Base-by-base conservation (phyloP, 2,329 filamentous ascomycete species). In the Arachnomyces sp. region DNA sequence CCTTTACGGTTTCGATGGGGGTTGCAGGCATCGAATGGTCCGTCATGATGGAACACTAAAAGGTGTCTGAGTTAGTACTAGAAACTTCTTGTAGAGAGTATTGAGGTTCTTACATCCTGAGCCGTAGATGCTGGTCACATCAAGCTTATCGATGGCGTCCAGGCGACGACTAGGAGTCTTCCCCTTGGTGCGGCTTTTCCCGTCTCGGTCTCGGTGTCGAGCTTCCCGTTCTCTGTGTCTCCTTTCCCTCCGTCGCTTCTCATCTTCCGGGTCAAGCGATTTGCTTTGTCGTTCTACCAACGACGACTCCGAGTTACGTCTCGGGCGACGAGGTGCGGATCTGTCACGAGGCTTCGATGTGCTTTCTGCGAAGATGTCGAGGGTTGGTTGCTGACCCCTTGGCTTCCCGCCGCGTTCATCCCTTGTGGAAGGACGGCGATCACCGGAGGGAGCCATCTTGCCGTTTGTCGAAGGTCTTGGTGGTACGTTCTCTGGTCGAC, bases 1-100 rank as follows among this genome's bases (percentile, higher is more conserved):
- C 82, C 86, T 57, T 85, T 84, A 43, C 86, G 81, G 63, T 96
- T 98, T 49, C 92, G 86, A 61, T 94, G 85, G 3, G 92, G 88
- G 62, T 95, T 94, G 61, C 92, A 86, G 14, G 92, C 92, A 63
- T 98, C 92, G 55, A 95, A 98, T 3, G 92, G 92, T 1, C 92
- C 92, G 56, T 96, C 92, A 57, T 98, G 92, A 56, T 98, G 92
- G 66, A 96, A 95, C 51, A 95, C 88, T 94, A 54, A 4, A 12
- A 43, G 36, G n/a, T n/a, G n/a, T n/a, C n/a, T n/a, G n/a, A n/a
- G n/a, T n/a, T 16, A 36, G 15, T 14, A 33, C 44, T 49, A 42
- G 52, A 39, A 35, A 28, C 14, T n/a, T 15, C 21, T 17, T 15
- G 25, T 17, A 28, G 18, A 46, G 25, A 44, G 31, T 8, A 16